phyloP scores from a whole-genome alignment of 257 asterid genomes.

The Solanum bulbocastanum region DNA sequence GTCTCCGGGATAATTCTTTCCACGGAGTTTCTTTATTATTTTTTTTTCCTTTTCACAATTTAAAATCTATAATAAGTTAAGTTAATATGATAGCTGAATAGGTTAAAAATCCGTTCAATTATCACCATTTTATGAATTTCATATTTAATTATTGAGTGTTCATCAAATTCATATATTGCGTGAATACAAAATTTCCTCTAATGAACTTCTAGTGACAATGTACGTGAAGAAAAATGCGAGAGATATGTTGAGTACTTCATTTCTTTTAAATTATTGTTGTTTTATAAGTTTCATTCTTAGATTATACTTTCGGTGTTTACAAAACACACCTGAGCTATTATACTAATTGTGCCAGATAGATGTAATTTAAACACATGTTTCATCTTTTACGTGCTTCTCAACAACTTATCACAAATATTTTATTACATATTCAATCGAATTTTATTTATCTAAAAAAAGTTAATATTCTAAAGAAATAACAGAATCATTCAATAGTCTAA shows the following conservation, averaged over 20 bases:
- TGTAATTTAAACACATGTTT: neutral
- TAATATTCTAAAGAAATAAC: no score
- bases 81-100: neutral
- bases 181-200: neutral
- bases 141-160: neutral
- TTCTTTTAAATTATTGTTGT: no score
- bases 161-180: neutral
- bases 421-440: accelerated
- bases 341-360: neutral
- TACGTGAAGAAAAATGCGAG: no score
- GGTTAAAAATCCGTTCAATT: neutral
- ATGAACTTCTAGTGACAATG: no score
- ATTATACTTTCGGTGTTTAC: no score
- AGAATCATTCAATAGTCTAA: no score
- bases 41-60: neutral
- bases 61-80: neutral
- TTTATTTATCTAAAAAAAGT: neutral
- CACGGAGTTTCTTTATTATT: neutral
- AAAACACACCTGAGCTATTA: accelerated
- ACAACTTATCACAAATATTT: neutral
- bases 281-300: no score
- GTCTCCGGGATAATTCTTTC: neutral
- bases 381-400: neutral
- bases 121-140: no score
- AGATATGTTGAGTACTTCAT: no score